Percentiles rank a stretch among this genome's conserved stretches.
Conservation (phyloP, 805 yeast genomes). For the Zygoascus bituminiphila region DNA sequence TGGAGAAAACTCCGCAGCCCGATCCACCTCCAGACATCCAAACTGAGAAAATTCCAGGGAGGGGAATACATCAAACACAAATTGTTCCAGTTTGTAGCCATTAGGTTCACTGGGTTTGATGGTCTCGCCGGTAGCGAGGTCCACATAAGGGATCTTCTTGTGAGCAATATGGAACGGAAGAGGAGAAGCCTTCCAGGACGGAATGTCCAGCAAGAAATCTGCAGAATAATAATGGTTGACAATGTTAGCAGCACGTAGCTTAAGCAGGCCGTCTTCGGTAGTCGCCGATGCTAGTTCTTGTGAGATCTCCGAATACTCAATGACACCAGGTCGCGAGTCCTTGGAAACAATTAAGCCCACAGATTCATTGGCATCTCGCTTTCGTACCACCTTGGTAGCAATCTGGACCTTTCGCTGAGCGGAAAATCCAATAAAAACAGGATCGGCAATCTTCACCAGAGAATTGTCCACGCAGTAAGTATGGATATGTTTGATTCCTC, state of each 20-base stretch:
- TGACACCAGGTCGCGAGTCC: slow-evolving; percentile 68
- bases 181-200: slow-evolving; percentile 44
- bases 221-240: slow-evolving; percentile 94
- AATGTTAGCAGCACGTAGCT: slow-evolving; percentile 88
- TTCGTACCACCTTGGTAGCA: slow-evolving; percentile 92
- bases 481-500: slow-evolving; percentile 81
- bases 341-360: slow-evolving; percentile 80
- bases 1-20: slow-evolving; percentile 85
- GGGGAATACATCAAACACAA: slow-evolving; percentile 93
- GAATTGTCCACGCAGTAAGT: slow-evolving; percentile 97
- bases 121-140: slow-evolving; percentile 37
- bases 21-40: slow-evolving; percentile 86
- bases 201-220: slow-evolving; percentile 53
- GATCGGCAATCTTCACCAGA: slow-evolving; percentile 88
- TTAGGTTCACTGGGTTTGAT: slow-evolving; percentile 67
- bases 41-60: slow-evolving; percentile 60
- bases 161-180: slow-evolving; percentile 94
- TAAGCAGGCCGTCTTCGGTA: slow-evolving; percentile 39
- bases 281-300: slow-evolving; percentile 60
- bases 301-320: slow-evolving; percentile 89
- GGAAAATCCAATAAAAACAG: slow-evolving; percentile 80
- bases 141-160: slow-evolving; percentile 70
- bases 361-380: slow-evolving; percentile 75
- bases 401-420: slow-evolving; percentile 56
- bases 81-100: slow-evolving; percentile 93